Conservation (phyloP, 2,329 filamentous ascomycete genomes). For the Coniochaeta hoffmannii region DNA sequence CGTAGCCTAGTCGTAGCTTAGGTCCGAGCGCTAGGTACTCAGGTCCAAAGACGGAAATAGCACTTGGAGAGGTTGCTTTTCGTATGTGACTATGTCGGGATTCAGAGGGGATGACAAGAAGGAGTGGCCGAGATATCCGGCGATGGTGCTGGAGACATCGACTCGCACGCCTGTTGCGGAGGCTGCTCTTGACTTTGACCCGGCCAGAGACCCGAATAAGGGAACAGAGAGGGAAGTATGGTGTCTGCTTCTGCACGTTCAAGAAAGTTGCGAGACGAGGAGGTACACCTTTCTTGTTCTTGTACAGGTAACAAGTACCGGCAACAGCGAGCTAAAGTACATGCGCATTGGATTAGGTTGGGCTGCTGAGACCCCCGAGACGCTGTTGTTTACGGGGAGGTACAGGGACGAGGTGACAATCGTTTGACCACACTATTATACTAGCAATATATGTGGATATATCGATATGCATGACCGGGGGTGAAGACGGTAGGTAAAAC, state of each 20-base stretch:
- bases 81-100: no score
- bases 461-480: no score
- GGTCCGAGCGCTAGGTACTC: no score
- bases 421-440: no score
- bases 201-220: neutral
- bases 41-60: constrained; percentile 1
- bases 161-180: neutral
- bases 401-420: neutral
- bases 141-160: neutral
- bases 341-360: neutral
- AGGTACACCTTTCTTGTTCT: neutral
- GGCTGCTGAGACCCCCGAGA: neutral
- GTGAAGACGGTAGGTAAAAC: no score
- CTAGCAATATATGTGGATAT: no score
- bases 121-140: neutral
- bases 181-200: neutral
- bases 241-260: neutral
- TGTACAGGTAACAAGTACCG: neutral
- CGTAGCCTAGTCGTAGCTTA: neutral
- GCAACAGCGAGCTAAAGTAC: neutral
- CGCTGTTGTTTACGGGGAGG: neutral
- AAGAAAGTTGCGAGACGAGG: neutral
- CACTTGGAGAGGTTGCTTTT: neutral
- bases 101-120: neutral
- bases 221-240: neutral